Evolutionary conservation across 2,329 filamentous ascomycete genomes (phyloP).

Genomic region (Beauveria australis): DNA sequence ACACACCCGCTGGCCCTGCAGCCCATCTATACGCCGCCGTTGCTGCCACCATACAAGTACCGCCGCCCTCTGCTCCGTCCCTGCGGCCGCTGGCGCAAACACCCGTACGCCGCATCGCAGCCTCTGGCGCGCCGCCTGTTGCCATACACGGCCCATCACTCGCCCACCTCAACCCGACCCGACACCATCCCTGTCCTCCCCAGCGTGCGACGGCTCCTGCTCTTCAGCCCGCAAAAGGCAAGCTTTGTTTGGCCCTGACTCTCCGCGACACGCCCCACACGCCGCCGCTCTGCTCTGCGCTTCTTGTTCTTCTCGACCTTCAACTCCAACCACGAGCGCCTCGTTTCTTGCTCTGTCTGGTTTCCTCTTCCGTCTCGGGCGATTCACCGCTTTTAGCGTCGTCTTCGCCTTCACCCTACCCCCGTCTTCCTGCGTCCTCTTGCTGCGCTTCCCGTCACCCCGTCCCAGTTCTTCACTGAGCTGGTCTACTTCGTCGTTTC

Average conservation of each 20-base stretch:
- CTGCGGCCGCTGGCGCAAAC: conserved; percentile 7
- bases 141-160: background rate
- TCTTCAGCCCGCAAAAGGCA: conserved; percentile 7
- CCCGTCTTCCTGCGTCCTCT: background rate
- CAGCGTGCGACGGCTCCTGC: conserved; percentile 2
- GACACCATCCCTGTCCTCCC: conserved; percentile 4
- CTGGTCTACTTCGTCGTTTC: background rate
- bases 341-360: conserved; percentile 3
- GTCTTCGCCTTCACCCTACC: background rate
- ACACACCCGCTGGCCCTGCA: conserved; percentile 7
- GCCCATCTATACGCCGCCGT: background rate
- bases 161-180: conserved; percentile 5
- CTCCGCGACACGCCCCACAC: conserved; percentile 7
- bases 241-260: conserved; percentile 8
- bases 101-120: conserved; percentile 9
- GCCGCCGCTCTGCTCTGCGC: conserved; percentile 6
- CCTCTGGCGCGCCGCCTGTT: conserved; percentile 2
- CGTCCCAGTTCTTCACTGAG: background rate
- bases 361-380: background rate
- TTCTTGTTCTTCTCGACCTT: background rate
- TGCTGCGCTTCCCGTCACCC: conserved; percentile 6
- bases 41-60: conserved; percentile 4
- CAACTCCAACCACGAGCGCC: conserved; percentile 6
- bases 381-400: conserved; percentile 2
- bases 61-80: conserved; percentile 1